Base-by-base conservation (phyloP, 176 grass and related monocot species). In the Bromus sterilis region DNA sequence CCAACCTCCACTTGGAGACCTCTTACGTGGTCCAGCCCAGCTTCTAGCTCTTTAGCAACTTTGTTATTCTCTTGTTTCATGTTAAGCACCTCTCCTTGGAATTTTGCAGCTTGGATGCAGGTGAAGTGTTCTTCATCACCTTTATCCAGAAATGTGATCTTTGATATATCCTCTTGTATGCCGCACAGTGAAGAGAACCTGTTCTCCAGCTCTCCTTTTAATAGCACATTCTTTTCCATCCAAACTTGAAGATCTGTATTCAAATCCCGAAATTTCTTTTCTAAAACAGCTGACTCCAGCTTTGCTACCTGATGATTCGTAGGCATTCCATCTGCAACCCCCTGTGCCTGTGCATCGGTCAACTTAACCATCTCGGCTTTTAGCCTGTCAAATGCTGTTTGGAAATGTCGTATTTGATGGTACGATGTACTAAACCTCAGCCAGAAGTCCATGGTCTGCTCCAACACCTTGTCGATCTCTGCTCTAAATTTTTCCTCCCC, bases 31-130 rank as follows among this genome's bases (percentile, higher is more conserved):
- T 91, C 80, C 51, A 94, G 32, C 32, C 92, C 89, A 36, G 89
- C 83, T 91, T 91, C 80, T 42, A 94, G 60, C 64, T 94, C 92
- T 77, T 91, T 94, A 25, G 86, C 58, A 43, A 94, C 72, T 71
- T 94, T 94, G 49, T 89, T 91, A 57, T 94, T 91, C 59, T 94
- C 89, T 81, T 86, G 83, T 42, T 94, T 82, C 92, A 91, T 94
- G 71, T 81, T 91, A 79, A 89, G 84, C 32, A 94, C 86, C 73
- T 94, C 92, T 59, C 92, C 92, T 72, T 94, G 89, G 73, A 89
- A 89, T 55, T 89, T 91, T 6, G 89, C 92, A 78, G 83, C 89
- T 64, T 86, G 80, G 30, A 82, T 87, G 62, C 77, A 77, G 4
- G 78, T 89, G 73, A 91, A 88, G 23, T 82, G 76, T 55, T 81